Base-by-base conservation (phyloP, 2,329 filamentous ascomycete species). In the Penicillium sp. region DNA sequence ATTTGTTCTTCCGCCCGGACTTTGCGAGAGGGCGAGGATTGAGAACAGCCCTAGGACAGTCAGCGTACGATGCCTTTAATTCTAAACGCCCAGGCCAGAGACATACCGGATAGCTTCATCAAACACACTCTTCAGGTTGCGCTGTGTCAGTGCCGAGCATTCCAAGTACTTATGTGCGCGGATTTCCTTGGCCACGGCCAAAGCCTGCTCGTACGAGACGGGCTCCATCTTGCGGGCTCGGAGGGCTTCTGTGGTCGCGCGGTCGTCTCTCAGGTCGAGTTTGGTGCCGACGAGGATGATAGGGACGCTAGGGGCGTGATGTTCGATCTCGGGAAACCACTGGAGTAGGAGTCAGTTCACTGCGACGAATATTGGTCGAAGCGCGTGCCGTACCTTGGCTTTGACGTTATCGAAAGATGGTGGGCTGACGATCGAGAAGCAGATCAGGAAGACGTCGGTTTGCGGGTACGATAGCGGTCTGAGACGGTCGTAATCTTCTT, bases 341-440 rank as follows among this genome's bases (percentile, higher is more conserved):
- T 97, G 27, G 8, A 16, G 33, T n/a, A 16, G 25, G 18, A 10
- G 36, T 51, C 26, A 52, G 53, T 39, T 27, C 36, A 11, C 13
- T 15, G 10, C 11, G n/a, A n/a, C n/a, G n/a, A n/a, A n/a, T n/a
- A n/a, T n/a, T n/a, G n/a, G n/a, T 7, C 18, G 23, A 13, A 36
- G 21, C 5, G n/a, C 16, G 13, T 13, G 20, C 15, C 47, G 54
- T 75, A 95, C 90, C 84, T 97, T 98, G 47, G 90, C 90, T 74
- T 89, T 93, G 65, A 98, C 91, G 81, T 98, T 98, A 72, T 97
- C 93, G 63, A 96, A 97, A 20, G 91, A 96, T 15, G 93, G 88
- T 33, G 91, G 91, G 81, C 87, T 94, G 71, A 96, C 90, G 63
- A 97, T 94, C 53, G 90, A 96, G 73, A 97, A 97, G 74, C 91